Conservation (phyloP, 2,329 filamentous ascomycete species). For the Pseudogymnoascus sp. region DNA sequence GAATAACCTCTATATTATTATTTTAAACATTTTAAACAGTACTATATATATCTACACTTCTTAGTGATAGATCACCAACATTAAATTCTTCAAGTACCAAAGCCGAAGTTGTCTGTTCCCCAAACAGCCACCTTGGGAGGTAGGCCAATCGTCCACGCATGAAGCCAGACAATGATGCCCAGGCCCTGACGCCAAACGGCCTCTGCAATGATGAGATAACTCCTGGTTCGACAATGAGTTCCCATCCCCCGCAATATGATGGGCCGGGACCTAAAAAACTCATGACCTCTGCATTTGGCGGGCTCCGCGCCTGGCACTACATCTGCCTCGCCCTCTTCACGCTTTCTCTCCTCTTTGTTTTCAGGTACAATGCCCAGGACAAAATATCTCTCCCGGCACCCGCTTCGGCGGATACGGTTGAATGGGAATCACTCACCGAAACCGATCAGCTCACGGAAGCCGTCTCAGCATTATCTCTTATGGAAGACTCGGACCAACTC, state of each 20-base stretch:
- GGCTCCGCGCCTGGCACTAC: neutral
- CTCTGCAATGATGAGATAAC: neutral
- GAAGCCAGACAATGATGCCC: neutral
- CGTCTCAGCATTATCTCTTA: neutral
- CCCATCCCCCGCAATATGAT: neutral
- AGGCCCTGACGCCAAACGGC: neutral
- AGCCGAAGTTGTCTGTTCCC: neutral
- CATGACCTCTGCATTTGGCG: neutral
- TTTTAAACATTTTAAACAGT: neutral
- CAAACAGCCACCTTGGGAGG: neutral
- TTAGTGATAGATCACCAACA: neutral
- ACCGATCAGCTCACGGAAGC: neutral
- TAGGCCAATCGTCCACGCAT: neutral
- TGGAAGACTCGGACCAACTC: neutral
- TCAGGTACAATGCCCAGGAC: neutral
- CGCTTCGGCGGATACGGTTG: neutral
- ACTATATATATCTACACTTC: neutral
- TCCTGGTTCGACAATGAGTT: neutral
- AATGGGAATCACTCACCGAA: slow-evolving; percentile 3
- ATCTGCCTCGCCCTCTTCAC: neutral
- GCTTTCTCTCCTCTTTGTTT: slow-evolving; percentile 1
- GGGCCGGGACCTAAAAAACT: neutral
- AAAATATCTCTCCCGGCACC: neutral
- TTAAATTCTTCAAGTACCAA: neutral
- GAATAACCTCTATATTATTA: neutral